A percentile compares a stretch with the other conserved stretches of the same genome.
Conservation (phyloP, 352 stramenopile species). For the Globisporangium rhizosaccharum region DNA sequence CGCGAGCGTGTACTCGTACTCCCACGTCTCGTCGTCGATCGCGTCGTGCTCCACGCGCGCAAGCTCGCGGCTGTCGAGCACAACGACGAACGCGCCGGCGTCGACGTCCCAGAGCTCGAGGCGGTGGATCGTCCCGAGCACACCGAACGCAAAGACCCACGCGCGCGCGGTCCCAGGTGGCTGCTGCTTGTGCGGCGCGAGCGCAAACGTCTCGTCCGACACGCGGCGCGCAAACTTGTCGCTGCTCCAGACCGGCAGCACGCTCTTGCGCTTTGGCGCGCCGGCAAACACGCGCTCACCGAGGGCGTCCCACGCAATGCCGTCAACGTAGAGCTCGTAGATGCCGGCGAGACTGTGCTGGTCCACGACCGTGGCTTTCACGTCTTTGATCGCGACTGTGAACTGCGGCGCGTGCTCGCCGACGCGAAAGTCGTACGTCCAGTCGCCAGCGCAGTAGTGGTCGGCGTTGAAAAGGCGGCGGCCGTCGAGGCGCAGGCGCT, state of each 20-base stretch:
- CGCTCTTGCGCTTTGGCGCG: constrained; percentile 18
- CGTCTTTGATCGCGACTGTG: constrained; percentile 65
- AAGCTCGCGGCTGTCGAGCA: constrained; percentile 65
- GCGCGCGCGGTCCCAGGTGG: constrained; percentile 38
- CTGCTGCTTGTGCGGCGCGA: constrained; percentile 34
- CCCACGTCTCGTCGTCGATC: constrained; percentile 59
- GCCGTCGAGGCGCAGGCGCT: constrained; percentile 76
- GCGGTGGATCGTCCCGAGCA: constrained; percentile 70
- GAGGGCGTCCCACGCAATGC: constrained; percentile 60
- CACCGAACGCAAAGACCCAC: constrained; percentile 83
- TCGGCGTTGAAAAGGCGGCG: constrained; percentile 67
- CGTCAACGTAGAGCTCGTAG: constrained; percentile 68
- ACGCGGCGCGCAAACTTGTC: constrained; percentile 75
- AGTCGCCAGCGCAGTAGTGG: constrained; percentile 62
- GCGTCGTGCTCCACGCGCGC: constrained; percentile 54
- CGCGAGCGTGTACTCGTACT: constrained; percentile 67
- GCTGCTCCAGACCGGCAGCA: constrained; percentile 65
- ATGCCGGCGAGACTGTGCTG: constrained; percentile 59
- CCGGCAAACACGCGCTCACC: constrained; percentile 41
- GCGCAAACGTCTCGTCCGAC: constrained; percentile 32
- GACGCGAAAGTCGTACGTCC: constrained; percentile 73
- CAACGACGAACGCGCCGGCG: constrained; percentile 69
- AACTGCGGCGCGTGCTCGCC: constrained; percentile 31
- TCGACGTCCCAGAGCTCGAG: constrained; percentile 68
- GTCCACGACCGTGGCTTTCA: constrained; percentile 66